Evolutionary conservation across 208 protist genomes (phyloP).

Genomic region (Leishmania major): DNA sequence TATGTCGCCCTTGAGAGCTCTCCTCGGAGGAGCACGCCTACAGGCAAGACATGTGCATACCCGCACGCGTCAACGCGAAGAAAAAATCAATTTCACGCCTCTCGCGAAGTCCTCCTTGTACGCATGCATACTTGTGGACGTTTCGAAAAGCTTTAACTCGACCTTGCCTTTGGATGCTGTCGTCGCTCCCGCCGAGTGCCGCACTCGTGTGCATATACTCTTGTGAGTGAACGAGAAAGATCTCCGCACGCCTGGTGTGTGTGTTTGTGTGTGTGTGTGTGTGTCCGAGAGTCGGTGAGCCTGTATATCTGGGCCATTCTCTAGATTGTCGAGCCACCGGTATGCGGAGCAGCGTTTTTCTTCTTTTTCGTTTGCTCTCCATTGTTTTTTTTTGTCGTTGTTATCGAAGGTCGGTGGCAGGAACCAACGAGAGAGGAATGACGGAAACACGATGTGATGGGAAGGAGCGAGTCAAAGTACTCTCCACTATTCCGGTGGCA

Average conservation of each 20-base stretch:
- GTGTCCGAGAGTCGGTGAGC: neutral
- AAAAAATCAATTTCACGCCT: neutral
- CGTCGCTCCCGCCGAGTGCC: neutral
- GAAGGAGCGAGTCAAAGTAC: neutral
- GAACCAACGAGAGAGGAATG: neutral
- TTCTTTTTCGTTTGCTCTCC: neutral
- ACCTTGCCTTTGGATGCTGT: too few relatives aligned
- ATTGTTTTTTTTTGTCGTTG: neutral
- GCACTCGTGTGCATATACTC: neutral
- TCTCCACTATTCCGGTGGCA: neutral
- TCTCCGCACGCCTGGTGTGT: neutral
- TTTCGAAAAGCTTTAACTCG: neutral
- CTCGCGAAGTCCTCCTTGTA: neutral
- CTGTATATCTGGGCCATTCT: neutral
- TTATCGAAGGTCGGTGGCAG: neutral
- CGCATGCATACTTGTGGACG: too few relatives aligned
- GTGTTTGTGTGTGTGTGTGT: conserved; percentile 1
- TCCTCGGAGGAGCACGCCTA: neutral
- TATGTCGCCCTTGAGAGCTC: neutral
- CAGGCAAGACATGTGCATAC: neutral
- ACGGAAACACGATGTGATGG: neutral
- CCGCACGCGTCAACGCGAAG: neutral
- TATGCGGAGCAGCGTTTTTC: neutral
- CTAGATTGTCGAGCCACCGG: neutral
- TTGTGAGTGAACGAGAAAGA: neutral